Evolutionary conservation across 345 rosid genomes (phyloP).

Genomic region (Crucihimalaya himalaica): DNA sequence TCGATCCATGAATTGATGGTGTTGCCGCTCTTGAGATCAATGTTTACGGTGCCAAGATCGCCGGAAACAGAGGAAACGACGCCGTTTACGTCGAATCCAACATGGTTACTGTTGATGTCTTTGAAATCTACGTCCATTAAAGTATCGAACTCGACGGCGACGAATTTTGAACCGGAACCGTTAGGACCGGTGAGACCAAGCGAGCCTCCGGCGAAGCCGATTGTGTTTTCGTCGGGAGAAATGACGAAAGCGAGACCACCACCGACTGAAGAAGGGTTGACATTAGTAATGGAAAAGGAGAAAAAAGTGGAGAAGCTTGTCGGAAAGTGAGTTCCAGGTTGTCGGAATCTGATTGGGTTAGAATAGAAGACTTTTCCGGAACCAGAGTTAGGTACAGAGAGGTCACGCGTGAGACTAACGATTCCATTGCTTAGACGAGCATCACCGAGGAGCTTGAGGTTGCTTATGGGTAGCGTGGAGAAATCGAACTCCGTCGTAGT

Average conservation of each 20-base stretch:
- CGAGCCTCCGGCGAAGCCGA: conserved; percentile 70
- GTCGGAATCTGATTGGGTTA: conserved; percentile 77
- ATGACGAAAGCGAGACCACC: conserved; percentile 83
- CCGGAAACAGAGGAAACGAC: conserved; percentile 53
- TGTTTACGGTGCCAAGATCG: conserved; percentile 53
- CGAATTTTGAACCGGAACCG: conserved; percentile 48
- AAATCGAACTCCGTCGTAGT: conserved; percentile 67
- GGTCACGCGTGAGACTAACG: conserved; percentile 84
- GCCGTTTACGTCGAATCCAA: conserved; percentile 73
- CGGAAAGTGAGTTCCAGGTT: conserved; percentile 53
- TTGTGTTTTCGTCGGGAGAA: conserved; percentile 53
- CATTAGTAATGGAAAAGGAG: conserved; percentile 66
- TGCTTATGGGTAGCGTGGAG: conserved; percentile 67
- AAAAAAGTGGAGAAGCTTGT: conserved; percentile 79
- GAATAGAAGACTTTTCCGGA: conserved; percentile 75
- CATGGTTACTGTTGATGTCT: conserved; percentile 83
- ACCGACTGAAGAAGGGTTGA: conserved; percentile 82
- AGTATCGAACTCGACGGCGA: conserved; percentile 87
- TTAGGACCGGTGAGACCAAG: conserved; percentile 51
- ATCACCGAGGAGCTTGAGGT: conserved; percentile 78
- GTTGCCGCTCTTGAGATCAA: conserved; percentile 83
- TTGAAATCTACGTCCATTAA: conserved; percentile 76
- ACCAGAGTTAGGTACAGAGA: conserved; percentile 80
- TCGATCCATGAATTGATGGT: conserved; percentile 79
- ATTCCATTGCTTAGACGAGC: conserved; percentile 83